Conservation (phyloP, 306 rosid species). For the Begonia masoniana region DNA sequence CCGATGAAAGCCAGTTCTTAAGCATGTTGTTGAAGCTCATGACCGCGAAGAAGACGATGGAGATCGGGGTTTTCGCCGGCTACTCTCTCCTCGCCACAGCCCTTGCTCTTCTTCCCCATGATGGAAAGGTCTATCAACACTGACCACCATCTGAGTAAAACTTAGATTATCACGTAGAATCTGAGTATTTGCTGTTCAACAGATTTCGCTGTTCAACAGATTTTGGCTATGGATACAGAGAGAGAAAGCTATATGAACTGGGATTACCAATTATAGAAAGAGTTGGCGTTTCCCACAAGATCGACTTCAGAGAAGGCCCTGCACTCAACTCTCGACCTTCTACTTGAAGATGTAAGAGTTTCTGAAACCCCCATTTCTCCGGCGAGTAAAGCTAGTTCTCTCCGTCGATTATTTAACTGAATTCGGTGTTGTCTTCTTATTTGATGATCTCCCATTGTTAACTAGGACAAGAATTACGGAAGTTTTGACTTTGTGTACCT, state of each 20-base stretch:
- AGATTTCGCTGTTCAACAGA: constrained; percentile 42
- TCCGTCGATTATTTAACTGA: not conserved
- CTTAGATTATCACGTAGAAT: too few relatives aligned
- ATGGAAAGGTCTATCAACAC: constrained; percentile 49
- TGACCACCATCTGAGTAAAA: too few relatives aligned
- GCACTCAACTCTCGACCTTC: constrained; percentile 57
- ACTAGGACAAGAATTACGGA: constrained; percentile 62
- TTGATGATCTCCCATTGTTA: not conserved
- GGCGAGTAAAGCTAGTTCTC: not conserved
- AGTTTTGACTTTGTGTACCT: constrained; percentile 62
- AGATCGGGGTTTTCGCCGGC: constrained; percentile 57
- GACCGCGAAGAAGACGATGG: constrained; percentile 43
- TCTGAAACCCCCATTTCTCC: not conserved
- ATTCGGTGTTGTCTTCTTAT: too few relatives aligned
- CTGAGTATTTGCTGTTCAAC: not conserved
- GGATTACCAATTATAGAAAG: constrained; percentile 60
- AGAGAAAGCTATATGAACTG: constrained; percentile 65
- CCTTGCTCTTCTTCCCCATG: constrained; percentile 76
- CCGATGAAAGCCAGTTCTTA: constrained; percentile 1
- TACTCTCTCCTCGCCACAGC: constrained; percentile 94
- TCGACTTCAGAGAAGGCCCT: constrained; percentile 81
- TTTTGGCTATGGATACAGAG: constrained; percentile 82
- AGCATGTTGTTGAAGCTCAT: constrained; percentile 44
- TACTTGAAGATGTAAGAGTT: constrained; percentile 44
- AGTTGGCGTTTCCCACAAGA: constrained; percentile 80